phyloP scores from a whole-genome alignment of 352 stramenopile genomes.

The Phytophthora pisi region DNA sequence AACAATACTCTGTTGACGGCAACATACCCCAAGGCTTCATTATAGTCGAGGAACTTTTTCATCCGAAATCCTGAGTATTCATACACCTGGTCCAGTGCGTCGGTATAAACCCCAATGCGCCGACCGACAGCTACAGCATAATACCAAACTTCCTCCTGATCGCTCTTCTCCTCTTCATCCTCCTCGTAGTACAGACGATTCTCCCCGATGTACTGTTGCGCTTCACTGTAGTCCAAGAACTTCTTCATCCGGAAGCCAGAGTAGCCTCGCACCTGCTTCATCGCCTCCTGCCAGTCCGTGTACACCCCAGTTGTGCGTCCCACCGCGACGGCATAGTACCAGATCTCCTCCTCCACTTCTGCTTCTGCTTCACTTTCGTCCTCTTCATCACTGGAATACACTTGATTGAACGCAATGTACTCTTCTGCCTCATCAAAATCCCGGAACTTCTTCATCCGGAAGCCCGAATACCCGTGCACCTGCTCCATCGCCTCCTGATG shows the following conservation, averaged over 20 bases:
- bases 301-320: slow-evolving; percentile 53
- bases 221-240: slow-evolving; percentile 50
- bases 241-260: slow-evolving; percentile 63
- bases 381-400: slow-evolving; percentile 22
- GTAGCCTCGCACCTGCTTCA: slow-evolving; percentile 58
- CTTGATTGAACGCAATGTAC: slow-evolving; percentile 19
- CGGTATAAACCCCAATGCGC: neutral
- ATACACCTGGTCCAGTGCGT: slow-evolving; percentile 10
- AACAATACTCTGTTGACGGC: neutral
- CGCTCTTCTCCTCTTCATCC: slow-evolving; percentile 7
- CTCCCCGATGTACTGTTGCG: slow-evolving; percentile 19
- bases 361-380: slow-evolving; percentile 8
- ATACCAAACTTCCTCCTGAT: slow-evolving; percentile 23
- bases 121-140: slow-evolving; percentile 39
- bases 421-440: slow-evolving; percentile 16
- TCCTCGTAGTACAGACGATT: slow-evolving; percentile 1
- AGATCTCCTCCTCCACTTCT: slow-evolving; percentile 8
- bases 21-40: slow-evolving; percentile 3
- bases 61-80: slow-evolving; percentile 6
- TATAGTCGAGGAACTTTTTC: slow-evolving; percentile 14
- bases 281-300: slow-evolving; percentile 37
- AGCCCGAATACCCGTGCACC: slow-evolving; percentile 15
- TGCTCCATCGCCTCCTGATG: slow-evolving; percentile 12
- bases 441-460: slow-evolving; percentile 22
- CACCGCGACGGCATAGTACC: slow-evolving; percentile 57